phyloP scores from a whole-genome alignment of 116 monocot genomes.

The Cymodocea nodosa region DNA sequence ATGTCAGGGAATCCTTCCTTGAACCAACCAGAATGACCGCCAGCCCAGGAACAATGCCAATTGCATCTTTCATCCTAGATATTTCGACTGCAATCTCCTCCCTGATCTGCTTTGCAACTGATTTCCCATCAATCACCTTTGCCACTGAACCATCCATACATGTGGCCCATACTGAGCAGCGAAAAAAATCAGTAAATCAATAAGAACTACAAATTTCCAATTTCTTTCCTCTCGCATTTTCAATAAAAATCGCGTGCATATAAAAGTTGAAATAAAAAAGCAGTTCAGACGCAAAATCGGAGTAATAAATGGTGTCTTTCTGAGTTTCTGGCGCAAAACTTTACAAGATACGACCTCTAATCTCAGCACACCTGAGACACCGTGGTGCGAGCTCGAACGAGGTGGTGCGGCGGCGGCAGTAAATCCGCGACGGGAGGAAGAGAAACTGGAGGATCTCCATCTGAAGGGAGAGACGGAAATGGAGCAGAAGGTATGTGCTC shows the following conservation, averaged over 20 bases:
- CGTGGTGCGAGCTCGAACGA: neutral
- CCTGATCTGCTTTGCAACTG: constrained; percentile 62
- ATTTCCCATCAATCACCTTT: constrained; percentile 76
- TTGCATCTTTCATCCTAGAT: constrained; percentile 58
- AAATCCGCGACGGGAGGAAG: neutral
- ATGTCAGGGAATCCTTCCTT: constrained; percentile 84
- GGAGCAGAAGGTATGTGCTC: neutral
- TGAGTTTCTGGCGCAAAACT: neutral
- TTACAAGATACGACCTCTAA: neutral
- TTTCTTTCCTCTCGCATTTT: no score
- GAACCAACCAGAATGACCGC: constrained; percentile 57
- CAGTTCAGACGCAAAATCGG: neutral
- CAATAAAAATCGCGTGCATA: no score
- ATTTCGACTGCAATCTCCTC: constrained; percentile 71
- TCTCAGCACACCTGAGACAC: neutral
- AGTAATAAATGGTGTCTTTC: neutral
- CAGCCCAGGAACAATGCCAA: constrained; percentile 62
- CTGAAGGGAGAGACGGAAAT: constrained; percentile 4
- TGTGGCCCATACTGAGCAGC: constrained; percentile 17
- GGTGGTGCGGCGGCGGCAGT: neutral
- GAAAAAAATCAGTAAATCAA: constrained; percentile 1
- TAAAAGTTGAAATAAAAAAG: neutral
- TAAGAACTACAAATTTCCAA: no score
- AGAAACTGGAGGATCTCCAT: neutral
- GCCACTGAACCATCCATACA: constrained; percentile 29